Percentiles rank a stretch among this genome's conserved stretches.
Conservation (phyloP, 116 monocot genomes). For the Thalassia testudinum region DNA sequence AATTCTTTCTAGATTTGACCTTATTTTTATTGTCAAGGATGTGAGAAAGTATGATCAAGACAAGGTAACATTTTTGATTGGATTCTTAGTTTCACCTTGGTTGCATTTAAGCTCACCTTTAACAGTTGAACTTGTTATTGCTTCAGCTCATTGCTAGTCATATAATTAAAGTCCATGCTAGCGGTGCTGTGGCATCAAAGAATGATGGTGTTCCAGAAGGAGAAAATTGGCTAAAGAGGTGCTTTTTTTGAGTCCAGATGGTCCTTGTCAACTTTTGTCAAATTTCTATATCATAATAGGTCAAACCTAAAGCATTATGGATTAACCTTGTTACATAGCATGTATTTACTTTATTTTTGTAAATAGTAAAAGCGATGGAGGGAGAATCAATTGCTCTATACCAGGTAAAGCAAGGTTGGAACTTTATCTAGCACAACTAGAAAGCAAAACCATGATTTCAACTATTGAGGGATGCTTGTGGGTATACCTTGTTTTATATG, state of each 20-base stretch:
- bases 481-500: too few species aligned
- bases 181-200: slow-evolving; percentile 59
- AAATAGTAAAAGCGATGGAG: too few species aligned
- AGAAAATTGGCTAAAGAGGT: slow-evolving; percentile 99
- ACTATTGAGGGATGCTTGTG: too few species aligned
- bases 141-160: slow-evolving; percentile 78
- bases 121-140: slow-evolving; percentile 1
- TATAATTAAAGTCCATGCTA: slow-evolving; percentile 93
- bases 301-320: too few species aligned
- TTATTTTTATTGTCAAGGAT: slow-evolving; percentile 99
- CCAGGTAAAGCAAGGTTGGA: too few species aligned
- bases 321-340: too few species aligned
- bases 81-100: too few species aligned
- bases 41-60: slow-evolving; percentile 74
- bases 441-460: too few species aligned
- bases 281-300: not conserved
- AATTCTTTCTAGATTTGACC: slow-evolving; percentile 97
- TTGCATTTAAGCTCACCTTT: not conserved
- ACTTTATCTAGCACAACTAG: too few species aligned
- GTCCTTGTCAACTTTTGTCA: not conserved
- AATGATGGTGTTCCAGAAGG: slow-evolving; percentile 40
- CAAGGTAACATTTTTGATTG: slow-evolving; percentile 29
- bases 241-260: too few species aligned
- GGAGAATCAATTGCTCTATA: too few species aligned
- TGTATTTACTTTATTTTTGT: too few species aligned